These are phyloP conservation scores for Centrapalus pauciflorus DNA, from an alignment of 129 eudicot genomes.

Conservation along the genomic window DNA sequence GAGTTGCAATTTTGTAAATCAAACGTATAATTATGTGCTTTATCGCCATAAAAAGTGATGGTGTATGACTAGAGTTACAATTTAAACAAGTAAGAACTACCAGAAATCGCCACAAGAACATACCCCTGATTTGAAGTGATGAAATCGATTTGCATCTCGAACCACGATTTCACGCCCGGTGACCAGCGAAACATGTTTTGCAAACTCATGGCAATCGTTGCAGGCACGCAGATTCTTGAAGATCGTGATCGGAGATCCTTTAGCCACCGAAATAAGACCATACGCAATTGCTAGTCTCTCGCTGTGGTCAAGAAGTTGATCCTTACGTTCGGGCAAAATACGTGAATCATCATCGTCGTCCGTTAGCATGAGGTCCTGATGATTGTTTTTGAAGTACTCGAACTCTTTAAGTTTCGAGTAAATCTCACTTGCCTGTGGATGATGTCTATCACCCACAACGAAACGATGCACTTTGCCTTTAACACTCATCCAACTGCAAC, in stretches of 20 bases:
- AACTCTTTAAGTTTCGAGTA: conserved; percentile 33
- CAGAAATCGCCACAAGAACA: conserved; percentile 61
- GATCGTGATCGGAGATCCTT: conserved; percentile 31
- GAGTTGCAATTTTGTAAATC: too few species aligned
- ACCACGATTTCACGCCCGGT: conserved; percentile 40
- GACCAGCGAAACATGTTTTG: conserved; percentile 42
- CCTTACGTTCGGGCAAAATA: conserved; percentile 38
- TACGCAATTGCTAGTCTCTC: conserved; percentile 53
- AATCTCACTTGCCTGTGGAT: conserved; percentile 31
- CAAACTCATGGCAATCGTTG: conserved; percentile 52
- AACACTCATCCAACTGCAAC: conserved; percentile 46
- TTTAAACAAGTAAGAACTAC: conserved; percentile 9
- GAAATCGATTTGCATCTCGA: conserved; percentile 45
- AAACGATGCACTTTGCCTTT: conserved; percentile 44
- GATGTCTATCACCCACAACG: conserved; percentile 43
- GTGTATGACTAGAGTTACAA: background rate
- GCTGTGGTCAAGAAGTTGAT: conserved; percentile 38
- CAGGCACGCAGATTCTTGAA: conserved; percentile 56
- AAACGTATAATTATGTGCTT: too few species aligned
- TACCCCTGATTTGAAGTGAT: conserved; percentile 38
- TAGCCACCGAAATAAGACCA: conserved; percentile 33
- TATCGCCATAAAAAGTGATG: background rate
- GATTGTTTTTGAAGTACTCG: conserved; percentile 24
- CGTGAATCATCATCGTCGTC: conserved; percentile 33
- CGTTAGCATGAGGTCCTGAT: conserved; percentile 22